A percentile compares a stretch with the other conserved stretches of the same genome.
These are phyloP conservation scores for Fusarium sp. DNA, from an alignment of 2,329 filamentous ascomycete species.

Conservation along the genomic window DNA sequence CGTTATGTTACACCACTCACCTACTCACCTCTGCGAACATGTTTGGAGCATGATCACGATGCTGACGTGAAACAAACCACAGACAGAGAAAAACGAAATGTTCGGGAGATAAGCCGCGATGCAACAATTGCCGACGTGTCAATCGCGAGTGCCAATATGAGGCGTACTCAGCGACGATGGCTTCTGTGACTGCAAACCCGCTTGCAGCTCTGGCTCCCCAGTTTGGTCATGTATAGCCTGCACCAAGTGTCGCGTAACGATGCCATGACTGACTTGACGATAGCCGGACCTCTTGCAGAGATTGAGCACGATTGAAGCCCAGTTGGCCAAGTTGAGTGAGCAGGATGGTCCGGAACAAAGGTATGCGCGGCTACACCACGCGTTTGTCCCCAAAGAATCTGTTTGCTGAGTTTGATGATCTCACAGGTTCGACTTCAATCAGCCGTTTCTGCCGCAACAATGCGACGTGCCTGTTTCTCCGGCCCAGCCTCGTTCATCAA, in stretches of 20 bases:
- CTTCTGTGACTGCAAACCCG: neutral
- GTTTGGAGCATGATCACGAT: neutral
- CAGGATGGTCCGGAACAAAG: neutral
- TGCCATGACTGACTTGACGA: neutral
- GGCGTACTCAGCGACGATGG: neutral
- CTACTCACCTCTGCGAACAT: neutral
- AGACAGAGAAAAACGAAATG: neutral
- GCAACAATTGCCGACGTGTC: neutral
- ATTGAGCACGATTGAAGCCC: neutral
- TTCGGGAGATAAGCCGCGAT: neutral
- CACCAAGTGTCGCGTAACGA: fast-evolving
- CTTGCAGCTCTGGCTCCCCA: neutral
- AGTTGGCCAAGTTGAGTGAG: neutral
- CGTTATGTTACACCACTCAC: neutral
- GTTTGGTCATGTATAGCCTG: neutral
- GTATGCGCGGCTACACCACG: neutral
- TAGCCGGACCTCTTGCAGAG: neutral
- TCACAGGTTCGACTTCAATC: neutral
- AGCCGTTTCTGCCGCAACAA: neutral
- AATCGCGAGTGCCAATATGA: neutral
- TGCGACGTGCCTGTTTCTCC: neutral
- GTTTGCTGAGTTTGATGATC: fast-evolving
- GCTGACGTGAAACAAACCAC: neutral
- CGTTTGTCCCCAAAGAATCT: fast-evolving
- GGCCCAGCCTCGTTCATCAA: neutral